These are phyloP conservation scores for Polymyxa betae DNA, from an alignment of 208 protist genomes.

Conservation along the genomic window DNA sequence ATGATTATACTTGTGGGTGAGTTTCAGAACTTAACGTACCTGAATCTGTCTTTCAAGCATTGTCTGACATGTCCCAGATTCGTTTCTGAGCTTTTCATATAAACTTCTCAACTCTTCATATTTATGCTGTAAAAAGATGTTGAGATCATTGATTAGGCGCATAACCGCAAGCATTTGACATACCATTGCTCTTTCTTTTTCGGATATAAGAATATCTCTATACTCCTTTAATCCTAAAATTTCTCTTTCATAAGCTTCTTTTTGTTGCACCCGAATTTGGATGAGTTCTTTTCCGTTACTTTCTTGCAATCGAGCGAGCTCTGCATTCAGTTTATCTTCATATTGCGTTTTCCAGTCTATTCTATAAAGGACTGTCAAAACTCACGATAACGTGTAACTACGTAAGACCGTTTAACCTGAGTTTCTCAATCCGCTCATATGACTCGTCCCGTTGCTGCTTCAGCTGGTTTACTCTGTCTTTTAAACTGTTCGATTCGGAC, in stretches of 20 bases:
- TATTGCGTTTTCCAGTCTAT: not conserved
- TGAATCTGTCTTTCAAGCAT: not conserved
- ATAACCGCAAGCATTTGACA: too few species aligned
- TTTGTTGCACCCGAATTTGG: not conserved
- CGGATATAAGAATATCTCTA: not conserved
- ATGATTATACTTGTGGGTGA: not conserved
- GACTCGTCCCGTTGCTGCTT: not conserved
- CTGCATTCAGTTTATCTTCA: not conserved
- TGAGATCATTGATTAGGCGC: too few species aligned
- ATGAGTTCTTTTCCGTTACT: not conserved
- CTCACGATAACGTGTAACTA: not conserved
- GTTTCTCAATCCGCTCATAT: not conserved
- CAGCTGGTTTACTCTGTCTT: not conserved
- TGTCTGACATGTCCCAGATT: not conserved
- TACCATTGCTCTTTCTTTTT: too few species aligned
- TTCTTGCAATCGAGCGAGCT: slow-evolving; percentile 17
- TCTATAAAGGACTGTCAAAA: not conserved
- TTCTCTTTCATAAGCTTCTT: not conserved
- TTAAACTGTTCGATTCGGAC: not conserved
- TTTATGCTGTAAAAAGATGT: not conserved
- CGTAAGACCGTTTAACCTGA: not conserved
- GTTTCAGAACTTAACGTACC: not conserved
- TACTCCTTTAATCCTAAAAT: not conserved
- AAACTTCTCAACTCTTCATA: not conserved
- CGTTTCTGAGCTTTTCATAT: not conserved